Evolutionary conservation across 2,329 filamentous ascomycete species (phyloP).

Genomic region (Alternaria sp.): DNA sequence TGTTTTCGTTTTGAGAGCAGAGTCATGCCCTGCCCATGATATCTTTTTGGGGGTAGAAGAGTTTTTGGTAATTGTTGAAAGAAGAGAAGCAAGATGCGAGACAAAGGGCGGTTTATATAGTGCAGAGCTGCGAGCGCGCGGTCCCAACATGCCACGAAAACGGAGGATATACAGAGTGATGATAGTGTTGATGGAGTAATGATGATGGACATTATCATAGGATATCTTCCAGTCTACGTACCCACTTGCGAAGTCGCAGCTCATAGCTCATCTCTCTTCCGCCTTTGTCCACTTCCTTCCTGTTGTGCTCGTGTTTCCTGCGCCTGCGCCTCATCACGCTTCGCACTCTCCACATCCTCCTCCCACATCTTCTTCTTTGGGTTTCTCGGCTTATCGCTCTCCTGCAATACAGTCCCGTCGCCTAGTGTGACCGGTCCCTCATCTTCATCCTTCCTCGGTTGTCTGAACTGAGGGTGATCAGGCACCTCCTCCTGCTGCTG

Average conservation of each 20-base stretch:
- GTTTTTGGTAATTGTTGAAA: neutral
- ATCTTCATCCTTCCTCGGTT: constrained; percentile 30
- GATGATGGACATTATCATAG: neutral
- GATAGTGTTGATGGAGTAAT: neutral
- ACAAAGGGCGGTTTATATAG: neutral
- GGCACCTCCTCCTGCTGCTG: constrained; percentile 28
- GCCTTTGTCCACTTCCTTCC: constrained; percentile 5
- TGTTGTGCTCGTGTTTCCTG: constrained; percentile 12
- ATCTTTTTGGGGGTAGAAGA: neutral
- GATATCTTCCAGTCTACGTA: neutral
- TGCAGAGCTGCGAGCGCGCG: neutral
- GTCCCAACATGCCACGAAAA: neutral
- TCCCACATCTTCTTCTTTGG: constrained; percentile 70
- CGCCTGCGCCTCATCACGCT: constrained; percentile 32
- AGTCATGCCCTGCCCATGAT: too few species aligned
- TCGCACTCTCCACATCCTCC: constrained; percentile 49
- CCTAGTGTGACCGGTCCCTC: constrained; percentile 48
- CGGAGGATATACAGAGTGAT: neutral
- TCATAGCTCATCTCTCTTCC: constrained; percentile 36
- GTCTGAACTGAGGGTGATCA: constrained; percentile 32
- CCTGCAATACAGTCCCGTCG: constrained; percentile 54
- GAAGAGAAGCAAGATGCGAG: neutral
- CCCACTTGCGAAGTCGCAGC: too few species aligned
- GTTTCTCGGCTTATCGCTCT: constrained; percentile 54
- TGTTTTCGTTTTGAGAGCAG: too few species aligned